A percentile compares a stretch with the other conserved stretches of the same genome.
phyloP scores from a whole-genome alignment of 768 basidiomycete genomes.

The Chalciporus pseudorubinellus region DNA sequence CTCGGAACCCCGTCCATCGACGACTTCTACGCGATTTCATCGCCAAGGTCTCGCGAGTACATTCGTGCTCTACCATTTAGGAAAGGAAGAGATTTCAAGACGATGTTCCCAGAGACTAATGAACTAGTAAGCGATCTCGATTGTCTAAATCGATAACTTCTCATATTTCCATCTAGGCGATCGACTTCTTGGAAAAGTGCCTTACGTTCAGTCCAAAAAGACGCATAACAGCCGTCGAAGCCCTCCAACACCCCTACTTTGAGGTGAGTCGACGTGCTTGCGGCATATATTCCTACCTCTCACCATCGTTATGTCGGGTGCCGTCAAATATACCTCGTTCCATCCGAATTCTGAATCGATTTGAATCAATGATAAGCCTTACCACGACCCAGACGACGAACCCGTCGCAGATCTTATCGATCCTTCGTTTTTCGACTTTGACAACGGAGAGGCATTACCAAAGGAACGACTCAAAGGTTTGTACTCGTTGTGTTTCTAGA shows the following conservation, averaged over 20 bases:
- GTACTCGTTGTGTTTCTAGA: not conserved
- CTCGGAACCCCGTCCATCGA: constrained; percentile 89
- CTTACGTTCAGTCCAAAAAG: constrained; percentile 85
- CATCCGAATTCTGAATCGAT: not conserved
- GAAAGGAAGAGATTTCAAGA: constrained; percentile 67
- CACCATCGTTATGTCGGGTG: too few relatives aligned
- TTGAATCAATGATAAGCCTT: constrained; percentile 47
- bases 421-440: constrained; percentile 82
- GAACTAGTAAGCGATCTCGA: constrained; percentile 43
- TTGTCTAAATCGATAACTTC: too few relatives aligned
- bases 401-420: constrained; percentile 75
- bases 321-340: too few relatives aligned
- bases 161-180: constrained; percentile 40
- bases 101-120: constrained; percentile 75
- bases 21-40: constrained; percentile 92
- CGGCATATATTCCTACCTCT: too few relatives aligned
- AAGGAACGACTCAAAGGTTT: constrained; percentile 72
- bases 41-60: constrained; percentile 76
- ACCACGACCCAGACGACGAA: constrained; percentile 88
- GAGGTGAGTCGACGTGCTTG: constrained; percentile 55
- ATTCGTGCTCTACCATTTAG: constrained; percentile 87
- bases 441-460: constrained; percentile 58
- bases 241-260: constrained; percentile 86
- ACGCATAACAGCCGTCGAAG: constrained; percentile 85
- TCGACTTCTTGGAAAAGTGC: constrained; percentile 77